Conservation (phyloP, 1,284 basidiomycete genomes). For the Ceratobasidium sp. region DNA sequence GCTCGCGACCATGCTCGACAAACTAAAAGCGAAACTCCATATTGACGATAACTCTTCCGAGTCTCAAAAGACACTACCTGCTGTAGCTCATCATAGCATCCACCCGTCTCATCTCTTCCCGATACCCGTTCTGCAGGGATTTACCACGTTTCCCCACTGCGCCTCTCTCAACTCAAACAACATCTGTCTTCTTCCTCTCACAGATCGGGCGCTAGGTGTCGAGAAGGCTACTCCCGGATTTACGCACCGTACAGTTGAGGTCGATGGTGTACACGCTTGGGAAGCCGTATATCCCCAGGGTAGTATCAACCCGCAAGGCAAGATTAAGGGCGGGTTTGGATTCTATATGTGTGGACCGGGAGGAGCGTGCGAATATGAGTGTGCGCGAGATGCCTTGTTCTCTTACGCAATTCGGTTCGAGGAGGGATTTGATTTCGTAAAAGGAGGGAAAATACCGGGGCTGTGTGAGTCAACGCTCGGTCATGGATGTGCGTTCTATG, state of each 20-base stretch:
- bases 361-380: conserved; percentile 53
- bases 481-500: conserved; percentile 20
- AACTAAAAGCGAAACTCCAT: conserved; percentile 32
- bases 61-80: neutral
- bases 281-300: conserved; percentile 69
- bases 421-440: conserved; percentile 65
- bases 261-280: conserved; percentile 61
- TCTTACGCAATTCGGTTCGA: conserved; percentile 70
- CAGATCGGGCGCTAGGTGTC: conserved; percentile 60
- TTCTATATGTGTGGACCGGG: conserved; percentile 66
- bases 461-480: conserved; percentile 58
- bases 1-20: conserved; percentile 27
- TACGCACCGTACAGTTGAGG: conserved; percentile 57
- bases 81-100: conserved; percentile 5
- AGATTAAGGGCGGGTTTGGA: conserved; percentile 64
- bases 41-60: conserved; percentile 16
- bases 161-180: conserved; percentile 34
- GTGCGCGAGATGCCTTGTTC: conserved; percentile 62
- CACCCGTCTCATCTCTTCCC: conserved; percentile 46
- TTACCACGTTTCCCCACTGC: conserved; percentile 45
- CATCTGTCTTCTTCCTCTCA: conserved; percentile 48
- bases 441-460: conserved; percentile 73
- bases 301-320: conserved; percentile 65
- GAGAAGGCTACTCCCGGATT: conserved; percentile 59
- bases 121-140: conserved; percentile 43